A percentile compares a stretch with the other conserved stretches of the same genome.
These are phyloP conservation scores for Sordariomycetes sp. DNA, from an alignment of 2,329 filamentous ascomycete species.

Conservation along the genomic window DNA sequence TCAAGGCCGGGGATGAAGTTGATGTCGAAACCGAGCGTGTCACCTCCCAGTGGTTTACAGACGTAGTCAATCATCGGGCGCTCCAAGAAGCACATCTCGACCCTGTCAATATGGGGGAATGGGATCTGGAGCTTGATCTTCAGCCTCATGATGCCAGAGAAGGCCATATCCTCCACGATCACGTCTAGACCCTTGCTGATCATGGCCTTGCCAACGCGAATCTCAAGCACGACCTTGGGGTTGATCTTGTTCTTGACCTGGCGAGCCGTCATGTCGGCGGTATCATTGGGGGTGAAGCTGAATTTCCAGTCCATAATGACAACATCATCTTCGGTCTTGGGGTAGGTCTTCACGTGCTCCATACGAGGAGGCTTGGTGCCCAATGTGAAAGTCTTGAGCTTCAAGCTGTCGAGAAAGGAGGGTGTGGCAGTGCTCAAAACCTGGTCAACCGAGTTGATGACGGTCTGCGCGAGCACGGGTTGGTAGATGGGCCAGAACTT, in stretches of 20 bases:
- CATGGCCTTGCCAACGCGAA: constrained; percentile 90
- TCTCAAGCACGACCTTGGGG: constrained; percentile 90
- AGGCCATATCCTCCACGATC: constrained; percentile 96
- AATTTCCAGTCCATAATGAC: constrained; percentile 99
- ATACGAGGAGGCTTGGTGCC: constrained; percentile 91
- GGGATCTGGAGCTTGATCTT: constrained; percentile 96
- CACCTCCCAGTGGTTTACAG: constrained; percentile 93
- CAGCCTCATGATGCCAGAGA: constrained; percentile 89
- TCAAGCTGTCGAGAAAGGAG: constrained; percentile 84
- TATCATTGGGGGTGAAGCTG: constrained; percentile 96
- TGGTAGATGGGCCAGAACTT: constrained; percentile 99
- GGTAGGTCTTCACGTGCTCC: constrained; percentile 97
- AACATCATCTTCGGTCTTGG: constrained; percentile 87
- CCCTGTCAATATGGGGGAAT: constrained; percentile 88
- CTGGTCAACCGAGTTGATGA: constrained; percentile 92
- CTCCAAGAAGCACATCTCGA: constrained; percentile 92
- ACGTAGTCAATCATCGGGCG: constrained; percentile 89
- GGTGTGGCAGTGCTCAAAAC: constrained; percentile 89
- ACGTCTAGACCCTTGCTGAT: constrained; percentile 95
- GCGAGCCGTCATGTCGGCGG: constrained; percentile 77
- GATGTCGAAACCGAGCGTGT: constrained; percentile 95
- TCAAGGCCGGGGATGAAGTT: constrained; percentile 97
- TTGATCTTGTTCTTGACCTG: constrained; percentile 96
- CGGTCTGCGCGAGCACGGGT: constrained; percentile 82
- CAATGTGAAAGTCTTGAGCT: constrained; percentile 86